A percentile compares a stretch with the other conserved stretches of the same genome.
Evolutionary conservation across 1,139 yeast species (phyloP).

Genomic region (Nakaseomyces uthaithaninus): DNA sequence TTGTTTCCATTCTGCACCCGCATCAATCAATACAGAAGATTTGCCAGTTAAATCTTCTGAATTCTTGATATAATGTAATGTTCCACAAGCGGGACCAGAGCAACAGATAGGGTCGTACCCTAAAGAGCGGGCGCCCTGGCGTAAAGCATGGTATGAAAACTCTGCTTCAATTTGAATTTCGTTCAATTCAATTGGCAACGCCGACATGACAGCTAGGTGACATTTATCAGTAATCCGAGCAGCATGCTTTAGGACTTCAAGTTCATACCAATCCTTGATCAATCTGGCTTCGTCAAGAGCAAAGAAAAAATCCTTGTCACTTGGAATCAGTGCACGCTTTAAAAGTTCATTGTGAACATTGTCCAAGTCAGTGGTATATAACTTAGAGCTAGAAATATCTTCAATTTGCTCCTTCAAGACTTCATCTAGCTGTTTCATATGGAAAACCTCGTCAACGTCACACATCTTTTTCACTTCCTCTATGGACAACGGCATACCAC

Average conservation of each 20-base stretch:
- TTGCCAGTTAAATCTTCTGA: constrained; percentile 56
- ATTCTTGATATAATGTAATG: constrained; percentile 82
- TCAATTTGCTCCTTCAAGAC: constrained; percentile 28
- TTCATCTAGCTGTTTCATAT: constrained; percentile 41
- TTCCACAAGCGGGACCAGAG: constrained; percentile 85
- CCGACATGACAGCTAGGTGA: constrained; percentile 88
- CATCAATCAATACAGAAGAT: constrained; percentile 76
- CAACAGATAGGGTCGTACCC: constrained; percentile 96
- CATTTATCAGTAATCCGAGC: constrained; percentile 79
- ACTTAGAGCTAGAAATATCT: constrained; percentile 22
- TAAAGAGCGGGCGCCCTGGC: constrained; percentile 85
- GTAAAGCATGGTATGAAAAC: constrained; percentile 82
- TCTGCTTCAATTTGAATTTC: constrained; percentile 95
- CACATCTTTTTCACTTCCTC: constrained; percentile 56
- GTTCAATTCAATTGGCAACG: constrained; percentile 75
- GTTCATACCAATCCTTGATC: constrained; percentile 76
- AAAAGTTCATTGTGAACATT: constrained; percentile 31
- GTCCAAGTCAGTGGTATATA: constrained; percentile 36
- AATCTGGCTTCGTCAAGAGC: constrained; percentile 84
- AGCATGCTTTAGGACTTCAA: constrained; percentile 70
- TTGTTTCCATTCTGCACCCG: constrained; percentile 95
- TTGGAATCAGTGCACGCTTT: constrained; percentile 34
- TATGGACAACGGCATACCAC: constrained; percentile 66
- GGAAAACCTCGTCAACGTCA: constrained; percentile 77
- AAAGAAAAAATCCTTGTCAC: constrained; percentile 48